Conservation (phyloP, 2,329 filamentous ascomycete species). For the Colletotrichum spaethianum region DNA sequence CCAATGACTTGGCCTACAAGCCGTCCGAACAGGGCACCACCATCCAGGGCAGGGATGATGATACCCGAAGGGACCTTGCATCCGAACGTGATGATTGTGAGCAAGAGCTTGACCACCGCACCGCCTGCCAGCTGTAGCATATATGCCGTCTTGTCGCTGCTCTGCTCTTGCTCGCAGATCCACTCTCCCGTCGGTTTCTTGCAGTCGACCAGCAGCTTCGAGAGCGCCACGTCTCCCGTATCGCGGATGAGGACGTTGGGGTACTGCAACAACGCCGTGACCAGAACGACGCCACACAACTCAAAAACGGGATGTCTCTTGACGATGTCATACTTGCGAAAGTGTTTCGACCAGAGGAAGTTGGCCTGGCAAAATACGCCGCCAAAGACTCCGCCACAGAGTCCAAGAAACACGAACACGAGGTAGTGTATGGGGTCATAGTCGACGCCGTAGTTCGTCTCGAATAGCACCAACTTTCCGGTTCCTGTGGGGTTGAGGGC, state of each 20-base stretch:
- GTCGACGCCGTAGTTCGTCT: constrained; percentile 71
- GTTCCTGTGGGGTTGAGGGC: constrained; percentile 72
- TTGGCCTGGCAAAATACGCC: constrained; percentile 72
- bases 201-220: constrained; percentile 70
- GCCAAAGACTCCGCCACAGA: constrained; percentile 71
- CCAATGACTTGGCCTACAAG: constrained; percentile 59
- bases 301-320: constrained; percentile 70
- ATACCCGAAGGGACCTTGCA: constrained; percentile 73
- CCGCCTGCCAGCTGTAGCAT: constrained; percentile 67
- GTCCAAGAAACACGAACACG: constrained; percentile 68
- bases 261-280: constrained; percentile 68
- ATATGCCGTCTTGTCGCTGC: constrained; percentile 55
- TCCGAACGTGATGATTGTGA: constrained; percentile 72
- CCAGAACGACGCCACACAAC: constrained; percentile 66
- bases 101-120: constrained; percentile 66
- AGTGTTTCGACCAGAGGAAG: constrained; percentile 69
- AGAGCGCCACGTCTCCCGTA: constrained; percentile 69
- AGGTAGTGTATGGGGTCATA: constrained; percentile 69
- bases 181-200: constrained; percentile 54
- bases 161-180: constrained; percentile 65
- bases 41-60: constrained; percentile 72
- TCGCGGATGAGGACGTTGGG: constrained; percentile 69
- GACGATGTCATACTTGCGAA: constrained; percentile 66
- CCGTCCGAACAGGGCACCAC: constrained; percentile 70
- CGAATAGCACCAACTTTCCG: constrained; percentile 72